A percentile compares a stretch with the other conserved stretches of the same genome.
Evolutionary conservation across 78 protist genomes (phyloP).

Genomic region (Diacronema lutheri): DNA sequence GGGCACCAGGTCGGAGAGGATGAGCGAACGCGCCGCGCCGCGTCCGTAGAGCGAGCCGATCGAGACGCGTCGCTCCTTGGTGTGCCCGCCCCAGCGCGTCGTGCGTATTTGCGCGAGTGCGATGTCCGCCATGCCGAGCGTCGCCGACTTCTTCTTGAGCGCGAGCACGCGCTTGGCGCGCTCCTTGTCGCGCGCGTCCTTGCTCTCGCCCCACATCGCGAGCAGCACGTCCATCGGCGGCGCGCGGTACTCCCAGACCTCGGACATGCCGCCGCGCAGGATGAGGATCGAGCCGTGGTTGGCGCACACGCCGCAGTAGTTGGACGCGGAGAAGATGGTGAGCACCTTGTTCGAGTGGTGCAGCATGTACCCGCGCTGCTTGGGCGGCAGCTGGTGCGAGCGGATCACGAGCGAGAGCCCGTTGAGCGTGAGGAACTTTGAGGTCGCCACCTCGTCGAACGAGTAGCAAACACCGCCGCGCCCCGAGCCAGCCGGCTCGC

Average conservation of each 20-base stretch:
- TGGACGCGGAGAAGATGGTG: conserved; percentile 26
- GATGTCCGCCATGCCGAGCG: too few species aligned
- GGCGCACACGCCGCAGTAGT: conserved; percentile 6
- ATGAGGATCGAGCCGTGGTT: not conserved
- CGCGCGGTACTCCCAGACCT: conserved; percentile 1
- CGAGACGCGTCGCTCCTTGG: not conserved
- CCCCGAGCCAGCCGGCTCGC: not conserved
- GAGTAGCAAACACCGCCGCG: not conserved
- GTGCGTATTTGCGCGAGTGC: not conserved
- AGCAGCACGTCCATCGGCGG: not conserved
- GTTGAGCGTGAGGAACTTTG: not conserved
- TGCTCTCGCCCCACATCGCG: not conserved
- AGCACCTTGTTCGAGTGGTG: not conserved
- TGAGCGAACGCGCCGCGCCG: too few species aligned
- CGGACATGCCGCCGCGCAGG: not conserved
- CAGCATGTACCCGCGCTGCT: not conserved
- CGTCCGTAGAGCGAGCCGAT: too few species aligned
- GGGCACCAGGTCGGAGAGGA: too few species aligned
- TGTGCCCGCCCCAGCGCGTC: not conserved
- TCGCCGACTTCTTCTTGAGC: too few species aligned
- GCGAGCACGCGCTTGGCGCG: too few species aligned
- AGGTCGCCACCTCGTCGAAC: not conserved
- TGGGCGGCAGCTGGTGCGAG: not conserved
- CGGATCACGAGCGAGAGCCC: not conserved
- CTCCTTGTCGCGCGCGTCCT: not conserved